A percentile compares a stretch with the other conserved stretches of the same genome.
Evolutionary conservation across 2,329 filamentous ascomycete species (phyloP).

Genomic region (Colletotrichum sp.): DNA sequence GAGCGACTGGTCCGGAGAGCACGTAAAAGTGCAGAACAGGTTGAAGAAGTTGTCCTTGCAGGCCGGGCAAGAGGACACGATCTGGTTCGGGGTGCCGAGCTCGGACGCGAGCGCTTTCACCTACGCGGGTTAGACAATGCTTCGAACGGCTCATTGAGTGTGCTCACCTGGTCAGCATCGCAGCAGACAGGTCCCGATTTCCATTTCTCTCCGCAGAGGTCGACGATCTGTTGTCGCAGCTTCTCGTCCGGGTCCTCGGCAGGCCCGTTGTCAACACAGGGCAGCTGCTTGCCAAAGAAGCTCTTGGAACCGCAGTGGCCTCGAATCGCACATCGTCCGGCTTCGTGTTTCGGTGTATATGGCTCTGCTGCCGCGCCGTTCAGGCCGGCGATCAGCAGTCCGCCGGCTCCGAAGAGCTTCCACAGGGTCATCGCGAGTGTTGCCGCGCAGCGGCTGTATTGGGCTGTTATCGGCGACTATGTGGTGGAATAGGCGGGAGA

Average conservation of each 20-base stretch:
- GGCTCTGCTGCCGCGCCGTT: conserved; percentile 28
- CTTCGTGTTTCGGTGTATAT: conserved; percentile 73
- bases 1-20: conserved; percentile 93
- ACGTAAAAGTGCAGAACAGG: conserved; percentile 97
- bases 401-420: conserved; percentile 33
- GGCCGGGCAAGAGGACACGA: conserved; percentile 92
- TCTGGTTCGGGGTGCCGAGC: conserved; percentile 82
- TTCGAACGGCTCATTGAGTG: neutral
- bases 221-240: conserved; percentile 78
- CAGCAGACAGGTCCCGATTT: conserved; percentile 85
- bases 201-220: conserved; percentile 90
- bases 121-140: conserved; percentile 43
- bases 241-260: conserved; percentile 76
- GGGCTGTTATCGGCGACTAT: neutral
- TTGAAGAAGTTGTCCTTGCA: conserved; percentile 99
- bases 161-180: conserved; percentile 72
- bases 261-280: conserved; percentile 88
- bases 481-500: neutral
- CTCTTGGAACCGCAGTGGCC: conserved; percentile 91
- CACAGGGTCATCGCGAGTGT: conserved; percentile 7
- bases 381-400: conserved; percentile 29
- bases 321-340: conserved; percentile 87
- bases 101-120: conserved; percentile 82
- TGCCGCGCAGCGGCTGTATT: conserved; percentile 16
- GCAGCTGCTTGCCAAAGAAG: conserved; percentile 87